phyloP scores from a whole-genome alignment of 805 yeast species.

The Saitoella complicata region DNA sequence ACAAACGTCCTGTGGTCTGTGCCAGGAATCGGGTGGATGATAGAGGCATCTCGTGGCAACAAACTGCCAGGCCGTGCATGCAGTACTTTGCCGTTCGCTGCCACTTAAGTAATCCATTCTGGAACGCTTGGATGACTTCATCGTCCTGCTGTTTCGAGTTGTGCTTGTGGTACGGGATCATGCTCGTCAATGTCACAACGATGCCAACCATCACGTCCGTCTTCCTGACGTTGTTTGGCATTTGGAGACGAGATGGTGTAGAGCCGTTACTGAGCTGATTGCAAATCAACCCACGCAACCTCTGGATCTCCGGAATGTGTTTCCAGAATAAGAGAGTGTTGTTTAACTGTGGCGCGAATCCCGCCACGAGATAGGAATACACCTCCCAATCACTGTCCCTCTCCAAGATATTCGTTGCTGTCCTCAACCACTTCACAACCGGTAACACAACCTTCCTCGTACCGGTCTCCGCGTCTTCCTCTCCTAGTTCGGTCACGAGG shows the following conservation, averaged over 20 bases:
- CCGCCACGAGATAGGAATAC: constrained; percentile 49
- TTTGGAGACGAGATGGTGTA: constrained; percentile 27
- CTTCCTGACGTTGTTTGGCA: constrained; percentile 33
- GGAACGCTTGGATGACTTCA: constrained; percentile 40
- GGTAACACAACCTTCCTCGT: constrained; percentile 3
- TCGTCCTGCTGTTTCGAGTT: constrained; percentile 47
- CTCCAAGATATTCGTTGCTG: constrained; percentile 34
- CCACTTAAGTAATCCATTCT: constrained; percentile 54
- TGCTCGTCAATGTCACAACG: constrained; percentile 40
- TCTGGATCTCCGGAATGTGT: constrained; percentile 25
- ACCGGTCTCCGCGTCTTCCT: constrained; percentile 14
- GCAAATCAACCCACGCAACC: constrained; percentile 34
- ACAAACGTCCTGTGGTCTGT: constrained; percentile 1
- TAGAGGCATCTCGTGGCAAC: constrained; percentile 66
- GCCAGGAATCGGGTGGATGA: constrained; percentile 53
- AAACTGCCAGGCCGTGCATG: constrained; percentile 55
- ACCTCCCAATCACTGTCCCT: constrained; percentile 52
- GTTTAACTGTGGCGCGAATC: constrained; percentile 54
- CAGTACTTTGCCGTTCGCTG: constrained; percentile 65
- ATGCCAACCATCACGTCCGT: constrained; percentile 52
- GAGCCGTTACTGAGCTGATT: constrained; percentile 34
- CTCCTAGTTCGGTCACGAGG: background rate
- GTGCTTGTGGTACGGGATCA: constrained; percentile 37
- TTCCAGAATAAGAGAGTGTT: constrained; percentile 36
- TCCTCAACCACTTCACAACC: constrained; percentile 29